Evolutionary conservation across 306 rosid genomes (phyloP).

Genomic region (Begonia fuchsioides): DNA sequence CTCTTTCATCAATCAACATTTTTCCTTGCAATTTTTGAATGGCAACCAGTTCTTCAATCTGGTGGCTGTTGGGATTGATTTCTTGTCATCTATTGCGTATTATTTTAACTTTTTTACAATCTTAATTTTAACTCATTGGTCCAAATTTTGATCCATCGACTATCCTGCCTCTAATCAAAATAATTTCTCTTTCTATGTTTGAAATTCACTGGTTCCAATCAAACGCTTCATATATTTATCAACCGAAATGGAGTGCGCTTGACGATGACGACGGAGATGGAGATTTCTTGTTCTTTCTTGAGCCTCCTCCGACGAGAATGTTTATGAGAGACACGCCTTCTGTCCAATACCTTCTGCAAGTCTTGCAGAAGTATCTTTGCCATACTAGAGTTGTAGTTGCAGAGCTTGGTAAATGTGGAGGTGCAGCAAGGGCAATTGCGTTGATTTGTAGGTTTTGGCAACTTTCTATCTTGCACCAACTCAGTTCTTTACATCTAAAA

Average conservation of each 20-base stretch:
- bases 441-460: constrained; percentile 68
- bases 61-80: too few relatives aligned
- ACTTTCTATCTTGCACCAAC: constrained; percentile 20
- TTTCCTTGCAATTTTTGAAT: too few relatives aligned
- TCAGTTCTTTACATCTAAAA: constrained; percentile 24
- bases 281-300: constrained; percentile 65
- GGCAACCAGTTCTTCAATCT: too few relatives aligned
- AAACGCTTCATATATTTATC: too few relatives aligned
- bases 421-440: constrained; percentile 93
- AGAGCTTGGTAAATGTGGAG: constrained; percentile 82
- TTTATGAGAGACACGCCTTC: constrained; percentile 93
- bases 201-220: too few relatives aligned
- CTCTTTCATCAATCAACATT: too few relatives aligned
- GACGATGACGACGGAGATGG: constrained; percentile 13
- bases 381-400: constrained; percentile 87
- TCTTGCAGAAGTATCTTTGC: constrained; percentile 90
- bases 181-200: too few relatives aligned
- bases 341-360: constrained; percentile 97
- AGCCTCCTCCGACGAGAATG: constrained; percentile 96
- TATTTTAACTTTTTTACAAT: too few relatives aligned
- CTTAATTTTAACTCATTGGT: too few relatives aligned
- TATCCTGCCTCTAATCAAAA: too few relatives aligned
- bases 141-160: too few relatives aligned
- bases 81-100: too few relatives aligned
- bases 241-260: background rate